These are phyloP conservation scores for Scytalidium sp. DNA, from an alignment of 2,329 filamentous ascomycete species.

Conservation along the genomic window DNA sequence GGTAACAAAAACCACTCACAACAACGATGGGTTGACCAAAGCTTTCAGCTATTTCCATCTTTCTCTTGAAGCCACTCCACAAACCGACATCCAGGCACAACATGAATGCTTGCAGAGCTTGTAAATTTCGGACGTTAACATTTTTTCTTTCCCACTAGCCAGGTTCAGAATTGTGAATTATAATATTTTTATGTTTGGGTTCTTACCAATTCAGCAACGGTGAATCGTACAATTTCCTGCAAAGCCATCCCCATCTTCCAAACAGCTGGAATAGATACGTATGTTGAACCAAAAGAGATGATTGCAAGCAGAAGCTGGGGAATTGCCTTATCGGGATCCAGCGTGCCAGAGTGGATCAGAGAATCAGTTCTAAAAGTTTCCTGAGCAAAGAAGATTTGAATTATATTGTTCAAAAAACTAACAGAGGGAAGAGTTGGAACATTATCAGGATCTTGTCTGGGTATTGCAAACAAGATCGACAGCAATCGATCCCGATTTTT, in stretches of 20 bases:
- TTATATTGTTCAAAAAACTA: slow-evolving; percentile 1
- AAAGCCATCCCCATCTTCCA: slow-evolving; percentile 6
- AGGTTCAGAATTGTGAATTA: no score
- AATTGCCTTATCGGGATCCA: background rate
- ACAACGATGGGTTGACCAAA: slow-evolving; percentile 1
- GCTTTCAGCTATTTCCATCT: slow-evolving; percentile 4
- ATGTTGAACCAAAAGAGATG: background rate
- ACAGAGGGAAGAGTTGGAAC: slow-evolving; percentile 10
- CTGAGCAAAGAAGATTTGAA: slow-evolving; percentile 2
- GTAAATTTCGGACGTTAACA: background rate
- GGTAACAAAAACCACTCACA: background rate
- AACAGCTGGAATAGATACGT: background rate
- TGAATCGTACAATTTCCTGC: background rate
- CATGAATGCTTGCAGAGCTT: slow-evolving; percentile 1
- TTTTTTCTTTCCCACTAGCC: slow-evolving; percentile 5
- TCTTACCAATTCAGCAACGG: background rate
- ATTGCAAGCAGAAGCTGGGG: background rate
- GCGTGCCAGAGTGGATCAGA: background rate
- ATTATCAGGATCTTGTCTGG: background rate
- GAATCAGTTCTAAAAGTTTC: background rate
- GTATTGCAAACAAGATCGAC: slow-evolving; percentile 6
- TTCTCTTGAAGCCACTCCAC: slow-evolving; percentile 3
- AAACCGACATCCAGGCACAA: slow-evolving; percentile 3
- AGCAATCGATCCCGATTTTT: slow-evolving; percentile 12
- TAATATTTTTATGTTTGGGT: no score